These are phyloP conservation scores for Dendryphion nanum DNA, from an alignment of 2,329 filamentous ascomycete species.

Conservation along the genomic window DNA sequence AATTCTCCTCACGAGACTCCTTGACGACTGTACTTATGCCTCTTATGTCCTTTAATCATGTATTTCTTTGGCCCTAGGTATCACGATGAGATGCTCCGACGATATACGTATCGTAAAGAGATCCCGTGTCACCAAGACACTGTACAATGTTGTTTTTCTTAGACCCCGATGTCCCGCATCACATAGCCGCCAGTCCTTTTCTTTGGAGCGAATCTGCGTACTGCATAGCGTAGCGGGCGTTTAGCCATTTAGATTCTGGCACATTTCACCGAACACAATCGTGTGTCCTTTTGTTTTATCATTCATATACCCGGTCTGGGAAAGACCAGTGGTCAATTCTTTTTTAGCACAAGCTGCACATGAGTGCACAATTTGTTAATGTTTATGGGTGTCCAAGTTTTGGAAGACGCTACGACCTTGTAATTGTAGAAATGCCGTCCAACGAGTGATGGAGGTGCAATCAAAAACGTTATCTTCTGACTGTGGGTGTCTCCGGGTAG, in stretches of 20 bases:
- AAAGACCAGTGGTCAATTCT: neutral
- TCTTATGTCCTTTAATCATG: constrained; percentile 30
- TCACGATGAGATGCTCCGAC: constrained; percentile 20
- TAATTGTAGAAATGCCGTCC: constrained; percentile 19
- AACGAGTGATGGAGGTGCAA: constrained; percentile 11
- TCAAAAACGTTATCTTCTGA: constrained; percentile 18
- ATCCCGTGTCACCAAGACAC: constrained; percentile 15
- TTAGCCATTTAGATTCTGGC: constrained; percentile 7
- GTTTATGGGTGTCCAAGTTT: too few relatives aligned
- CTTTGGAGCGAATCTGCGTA: constrained; percentile 12
- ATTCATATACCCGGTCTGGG: neutral
- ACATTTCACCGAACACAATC: constrained; percentile 1
- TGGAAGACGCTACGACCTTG: constrained; percentile 15
- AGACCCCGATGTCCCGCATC: too few relatives aligned
- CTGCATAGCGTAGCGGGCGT: constrained; percentile 36
- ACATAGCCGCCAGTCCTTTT: neutral
- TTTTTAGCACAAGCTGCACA: too few relatives aligned
- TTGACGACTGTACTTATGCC: constrained; percentile 19
- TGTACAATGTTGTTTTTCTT: constrained; percentile 19
- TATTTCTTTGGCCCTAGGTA: constrained; percentile 15
- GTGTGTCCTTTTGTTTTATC: constrained; percentile 5
- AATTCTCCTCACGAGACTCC: constrained; percentile 11
- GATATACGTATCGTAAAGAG: constrained; percentile 16
- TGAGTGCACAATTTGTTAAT: constrained; percentile 11
- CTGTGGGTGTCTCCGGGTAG: neutral